Conservation (phyloP, 208 protist genomes). For the Angomonas deanei region DNA sequence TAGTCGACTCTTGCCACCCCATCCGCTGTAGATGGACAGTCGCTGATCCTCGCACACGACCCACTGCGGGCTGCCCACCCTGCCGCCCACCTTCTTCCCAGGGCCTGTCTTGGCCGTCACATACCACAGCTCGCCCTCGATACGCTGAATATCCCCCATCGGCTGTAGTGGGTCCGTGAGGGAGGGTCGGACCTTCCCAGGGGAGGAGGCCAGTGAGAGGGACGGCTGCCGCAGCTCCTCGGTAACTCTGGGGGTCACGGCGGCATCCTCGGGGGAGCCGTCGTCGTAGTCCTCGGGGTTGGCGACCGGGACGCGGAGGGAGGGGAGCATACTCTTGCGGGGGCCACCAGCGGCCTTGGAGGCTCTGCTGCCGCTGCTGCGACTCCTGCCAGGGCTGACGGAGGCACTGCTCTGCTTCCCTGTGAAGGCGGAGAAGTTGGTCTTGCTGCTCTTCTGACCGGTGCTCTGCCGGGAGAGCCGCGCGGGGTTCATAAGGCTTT, state of each 20-base stretch:
- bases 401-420: not conserved
- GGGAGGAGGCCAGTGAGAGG: constrained; percentile 4
- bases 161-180: constrained; percentile 8
- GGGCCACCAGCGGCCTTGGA: not conserved
- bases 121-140: constrained; percentile 55
- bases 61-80: constrained; percentile 21
- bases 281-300: constrained; percentile 4
- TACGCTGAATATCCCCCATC: constrained; percentile 14
- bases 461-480: not conserved
- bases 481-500: not conserved
- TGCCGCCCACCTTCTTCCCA: constrained; percentile 12
- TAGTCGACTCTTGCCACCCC: constrained; percentile 20
- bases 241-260: not conserved
- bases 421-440: not conserved
- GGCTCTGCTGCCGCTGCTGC: not conserved
- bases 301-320: constrained; percentile 15
- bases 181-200: not conserved
- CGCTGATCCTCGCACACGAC: constrained; percentile 42
- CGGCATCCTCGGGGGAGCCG: not conserved
- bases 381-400: not conserved
- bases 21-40: constrained; percentile 39
- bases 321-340: constrained; percentile 12
- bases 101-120: constrained; percentile 27
- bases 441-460: not conserved
- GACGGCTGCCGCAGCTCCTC: not conserved